Conservation (phyloP, 2,329 filamentous ascomycete species). For the Thelonectria blattea region DNA sequence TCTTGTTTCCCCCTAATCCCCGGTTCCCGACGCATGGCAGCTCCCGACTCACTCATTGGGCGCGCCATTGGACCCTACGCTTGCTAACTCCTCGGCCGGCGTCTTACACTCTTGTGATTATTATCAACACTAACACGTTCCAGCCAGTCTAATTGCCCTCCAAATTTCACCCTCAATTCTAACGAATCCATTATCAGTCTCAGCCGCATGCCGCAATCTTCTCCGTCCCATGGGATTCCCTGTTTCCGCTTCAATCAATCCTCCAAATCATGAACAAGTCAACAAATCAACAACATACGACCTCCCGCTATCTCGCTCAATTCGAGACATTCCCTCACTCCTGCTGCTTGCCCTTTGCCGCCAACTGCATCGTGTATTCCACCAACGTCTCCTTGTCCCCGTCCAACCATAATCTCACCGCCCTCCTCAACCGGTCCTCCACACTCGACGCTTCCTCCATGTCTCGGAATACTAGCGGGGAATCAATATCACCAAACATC, state of each 20-base stretch:
- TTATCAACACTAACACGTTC: conserved; percentile 25
- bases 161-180: conserved; percentile 4
- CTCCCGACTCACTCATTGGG: conserved; percentile 13
- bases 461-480: conserved; percentile 29
- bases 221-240: background rate
- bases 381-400: conserved; percentile 23
- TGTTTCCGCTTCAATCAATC: background rate
- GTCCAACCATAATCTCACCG: conserved; percentile 33
- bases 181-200: background rate
- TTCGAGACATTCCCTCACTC: conserved; percentile 22
- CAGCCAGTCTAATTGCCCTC: conserved; percentile 23
- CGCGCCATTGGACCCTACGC: background rate
- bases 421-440: conserved; percentile 28
- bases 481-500: conserved; percentile 9
- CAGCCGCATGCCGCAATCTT: conserved; percentile 26
- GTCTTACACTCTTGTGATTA: conserved; percentile 13
- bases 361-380: conserved; percentile 35
- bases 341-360: conserved; percentile 37
- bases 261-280: background rate
- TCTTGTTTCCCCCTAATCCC: background rate
- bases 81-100: background rate
- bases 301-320: conserved; percentile 3
- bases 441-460: conserved; percentile 36
- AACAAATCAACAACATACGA: background rate
- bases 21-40: conserved; percentile 5